These are phyloP conservation scores for Pezicula rhizophila DNA, from an alignment of 2,329 filamentous ascomycete species.

Conservation along the genomic window DNA sequence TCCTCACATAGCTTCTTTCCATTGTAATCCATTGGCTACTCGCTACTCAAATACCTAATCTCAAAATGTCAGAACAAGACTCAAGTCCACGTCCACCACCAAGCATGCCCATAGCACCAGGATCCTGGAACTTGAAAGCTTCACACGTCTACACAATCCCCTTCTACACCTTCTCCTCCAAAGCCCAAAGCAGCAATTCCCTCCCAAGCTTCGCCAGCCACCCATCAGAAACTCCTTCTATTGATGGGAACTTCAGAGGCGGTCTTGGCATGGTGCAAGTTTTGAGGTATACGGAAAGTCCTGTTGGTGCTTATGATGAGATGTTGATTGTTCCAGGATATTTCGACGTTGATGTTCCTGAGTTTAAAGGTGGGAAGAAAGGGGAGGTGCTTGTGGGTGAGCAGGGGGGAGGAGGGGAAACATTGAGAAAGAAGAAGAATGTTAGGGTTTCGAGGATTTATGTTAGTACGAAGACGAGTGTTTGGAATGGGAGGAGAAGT, in stretches of 20 bases:
- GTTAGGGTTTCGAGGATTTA: conserved; percentile 46
- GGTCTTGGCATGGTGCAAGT: conserved; percentile 44
- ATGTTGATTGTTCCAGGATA: conserved; percentile 41
- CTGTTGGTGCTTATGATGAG: conserved; percentile 49
- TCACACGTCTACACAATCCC: neutral
- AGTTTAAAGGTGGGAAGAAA: conserved; percentile 18
- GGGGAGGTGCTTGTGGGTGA: neutral
- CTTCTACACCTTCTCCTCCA: neutral
- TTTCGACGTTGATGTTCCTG: conserved; percentile 30
- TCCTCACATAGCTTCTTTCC: no score
- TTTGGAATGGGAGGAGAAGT: conserved; percentile 48
- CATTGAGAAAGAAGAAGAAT: conserved; percentile 30
- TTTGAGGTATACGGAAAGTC: conserved; percentile 43
- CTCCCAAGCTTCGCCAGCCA: neutral
- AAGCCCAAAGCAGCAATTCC: neutral
- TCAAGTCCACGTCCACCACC: neutral
- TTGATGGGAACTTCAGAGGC: conserved; percentile 33
- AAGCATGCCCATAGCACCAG: neutral
- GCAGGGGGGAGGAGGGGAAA: conserved; percentile 23
- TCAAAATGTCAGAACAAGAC: neutral
- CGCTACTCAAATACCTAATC: neutral
- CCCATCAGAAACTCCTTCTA: neutral
- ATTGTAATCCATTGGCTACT: neutral
- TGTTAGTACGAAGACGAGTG: conserved; percentile 45
- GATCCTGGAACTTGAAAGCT: neutral